Conservation (phyloP, 139 green algal species). For the Eudorina sp. region DNA sequence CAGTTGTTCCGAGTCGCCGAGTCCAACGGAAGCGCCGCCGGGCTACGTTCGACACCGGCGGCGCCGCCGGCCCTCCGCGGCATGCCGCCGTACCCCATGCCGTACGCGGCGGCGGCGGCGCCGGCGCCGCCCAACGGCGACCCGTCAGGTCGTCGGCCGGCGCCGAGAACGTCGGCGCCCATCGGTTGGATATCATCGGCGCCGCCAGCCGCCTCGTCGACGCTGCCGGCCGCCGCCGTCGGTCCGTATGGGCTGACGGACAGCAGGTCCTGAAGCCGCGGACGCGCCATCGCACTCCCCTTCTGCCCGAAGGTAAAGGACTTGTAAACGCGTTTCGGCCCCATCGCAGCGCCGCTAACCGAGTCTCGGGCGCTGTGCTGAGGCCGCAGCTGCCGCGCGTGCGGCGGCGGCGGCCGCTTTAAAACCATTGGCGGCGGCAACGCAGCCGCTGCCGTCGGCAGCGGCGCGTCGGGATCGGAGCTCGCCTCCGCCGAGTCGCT, state of each 20-base stretch:
- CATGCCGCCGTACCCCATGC: not conserved
- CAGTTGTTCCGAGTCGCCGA: not conserved
- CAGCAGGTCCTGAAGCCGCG: slow-evolving; percentile 23
- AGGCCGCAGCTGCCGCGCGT: not conserved
- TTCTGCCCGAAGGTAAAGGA: slow-evolving; percentile 32
- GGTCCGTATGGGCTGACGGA: not conserved
- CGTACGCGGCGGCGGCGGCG: not conserved
- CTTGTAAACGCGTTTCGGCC: not conserved
- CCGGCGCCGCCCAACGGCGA: not conserved
- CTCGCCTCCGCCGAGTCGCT: slow-evolving; percentile 13
- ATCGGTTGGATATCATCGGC: not conserved
- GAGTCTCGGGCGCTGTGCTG: slow-evolving; percentile 15
- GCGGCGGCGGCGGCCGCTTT: not conserved
- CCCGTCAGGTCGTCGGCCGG: not conserved
- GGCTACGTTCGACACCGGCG: not conserved
- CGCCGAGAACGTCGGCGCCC: not conserved
- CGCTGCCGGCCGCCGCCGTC: not conserved
- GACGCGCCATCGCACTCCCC: not conserved
- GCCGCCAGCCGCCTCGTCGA: not conserved
- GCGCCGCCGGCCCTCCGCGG: too few relatives aligned
- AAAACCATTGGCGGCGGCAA: not conserved
- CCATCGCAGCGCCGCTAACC: not conserved
- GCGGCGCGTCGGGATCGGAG: not conserved
- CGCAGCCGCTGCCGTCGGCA: not conserved
- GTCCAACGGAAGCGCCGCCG: not conserved